A percentile compares a stretch with the other conserved stretches of the same genome.
Conservation (phyloP, 345 rosid genomes). For the Toxicodendron radicans region DNA sequence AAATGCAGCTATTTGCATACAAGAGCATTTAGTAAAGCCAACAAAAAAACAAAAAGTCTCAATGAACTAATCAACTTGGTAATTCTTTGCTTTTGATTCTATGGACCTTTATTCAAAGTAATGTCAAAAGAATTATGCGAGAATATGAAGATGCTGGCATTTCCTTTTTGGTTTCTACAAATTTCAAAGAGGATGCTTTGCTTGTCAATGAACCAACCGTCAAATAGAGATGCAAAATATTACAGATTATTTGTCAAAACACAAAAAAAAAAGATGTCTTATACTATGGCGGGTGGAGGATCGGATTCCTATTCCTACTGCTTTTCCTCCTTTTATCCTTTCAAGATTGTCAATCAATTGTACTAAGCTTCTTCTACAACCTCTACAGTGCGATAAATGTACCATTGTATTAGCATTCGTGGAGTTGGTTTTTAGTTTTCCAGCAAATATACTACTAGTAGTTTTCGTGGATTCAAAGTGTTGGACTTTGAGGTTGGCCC, state of each 20-base stretch:
- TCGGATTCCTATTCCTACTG: slow-evolving; percentile 25
- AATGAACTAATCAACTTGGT: slow-evolving; percentile 4
- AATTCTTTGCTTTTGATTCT: slow-evolving; percentile 13
- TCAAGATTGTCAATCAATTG: neutral
- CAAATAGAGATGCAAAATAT: neutral
- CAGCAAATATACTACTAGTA: no score
- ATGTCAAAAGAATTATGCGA: slow-evolving; percentile 10
- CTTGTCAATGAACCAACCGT: slow-evolving; percentile 31
- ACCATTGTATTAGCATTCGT: neutral
- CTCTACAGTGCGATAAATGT: neutral
- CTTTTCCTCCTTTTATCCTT: slow-evolving; percentile 20
- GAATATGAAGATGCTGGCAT: slow-evolving; percentile 30
- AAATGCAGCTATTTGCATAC: no score
- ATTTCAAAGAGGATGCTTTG: slow-evolving; percentile 30
- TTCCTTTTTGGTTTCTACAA: slow-evolving; percentile 18
- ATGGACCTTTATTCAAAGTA: slow-evolving; percentile 26
- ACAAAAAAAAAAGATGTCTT: neutral
- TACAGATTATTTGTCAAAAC: neutral
- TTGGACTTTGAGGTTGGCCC: no score
- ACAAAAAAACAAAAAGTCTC: neutral
- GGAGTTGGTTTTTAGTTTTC: no score
- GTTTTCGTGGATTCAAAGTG: no score
- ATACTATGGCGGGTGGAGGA: slow-evolving; percentile 12
- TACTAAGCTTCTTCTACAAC: slow-evolving; percentile 9
- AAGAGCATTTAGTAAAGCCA: neutral